A percentile compares a stretch with the other conserved stretches of the same genome.
Evolutionary conservation across 345 rosid genomes (phyloP).

Genomic region (Salix brachista): DNA sequence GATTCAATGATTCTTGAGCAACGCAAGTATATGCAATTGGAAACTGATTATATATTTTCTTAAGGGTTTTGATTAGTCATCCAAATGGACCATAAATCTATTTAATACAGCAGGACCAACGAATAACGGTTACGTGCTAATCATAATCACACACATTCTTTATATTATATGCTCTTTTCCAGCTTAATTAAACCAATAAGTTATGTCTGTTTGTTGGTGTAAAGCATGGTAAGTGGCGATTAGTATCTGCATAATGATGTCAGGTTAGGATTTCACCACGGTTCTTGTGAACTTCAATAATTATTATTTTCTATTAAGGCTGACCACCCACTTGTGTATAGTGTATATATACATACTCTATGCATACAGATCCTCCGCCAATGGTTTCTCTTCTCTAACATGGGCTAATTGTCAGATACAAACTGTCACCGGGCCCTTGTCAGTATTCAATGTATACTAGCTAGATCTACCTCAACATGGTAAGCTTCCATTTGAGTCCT

Average conservation of each 20-base stretch:
- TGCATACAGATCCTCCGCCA: neutral
- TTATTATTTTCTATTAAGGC: neutral
- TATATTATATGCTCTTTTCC: neutral
- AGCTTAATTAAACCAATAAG: neutral
- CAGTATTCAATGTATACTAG: neutral
- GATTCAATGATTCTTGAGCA: neutral
- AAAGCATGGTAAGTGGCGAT: slow-evolving; percentile 18
- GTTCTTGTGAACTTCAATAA: neutral
- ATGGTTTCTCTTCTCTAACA: neutral
- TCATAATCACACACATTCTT: neutral
- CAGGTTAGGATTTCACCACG: neutral
- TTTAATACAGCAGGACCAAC: neutral
- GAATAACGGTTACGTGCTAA: neutral
- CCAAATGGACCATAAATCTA: neutral
- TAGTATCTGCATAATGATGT: slow-evolving; percentile 4
- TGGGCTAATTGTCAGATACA: neutral
- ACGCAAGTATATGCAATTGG: neutral
- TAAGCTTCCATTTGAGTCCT: neutral
- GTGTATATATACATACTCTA: neutral
- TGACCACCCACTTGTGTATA: neutral
- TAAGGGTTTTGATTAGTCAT: neutral
- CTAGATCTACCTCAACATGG: neutral
- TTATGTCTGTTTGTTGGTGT: neutral
- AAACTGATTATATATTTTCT: neutral
- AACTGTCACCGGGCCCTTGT: neutral